phyloP scores from a whole-genome alignment of 306 rosid genomes.

The Corylus avellana region DNA sequence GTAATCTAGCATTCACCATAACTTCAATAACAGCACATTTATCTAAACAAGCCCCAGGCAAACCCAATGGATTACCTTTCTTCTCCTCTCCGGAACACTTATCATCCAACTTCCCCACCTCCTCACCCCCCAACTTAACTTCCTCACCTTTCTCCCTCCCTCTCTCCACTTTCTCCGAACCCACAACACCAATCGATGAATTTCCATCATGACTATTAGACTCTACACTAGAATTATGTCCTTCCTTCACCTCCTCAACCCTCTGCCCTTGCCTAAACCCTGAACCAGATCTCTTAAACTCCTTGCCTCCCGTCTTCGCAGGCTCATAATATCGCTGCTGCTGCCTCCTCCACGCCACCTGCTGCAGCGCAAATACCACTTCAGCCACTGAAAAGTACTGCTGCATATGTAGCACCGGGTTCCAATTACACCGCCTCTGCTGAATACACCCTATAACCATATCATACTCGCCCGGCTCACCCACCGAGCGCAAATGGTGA shows the following conservation, averaged over 20 bases:
- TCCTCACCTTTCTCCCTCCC: slow-evolving; percentile 45
- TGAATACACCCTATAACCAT: slow-evolving; percentile 61
- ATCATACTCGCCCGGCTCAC: slow-evolving; percentile 86
- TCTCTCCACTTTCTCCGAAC: slow-evolving; percentile 49
- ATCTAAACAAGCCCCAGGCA: neutral
- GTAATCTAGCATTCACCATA: neutral
- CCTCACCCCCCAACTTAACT: slow-evolving; percentile 44
- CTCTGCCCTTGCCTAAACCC: slow-evolving; percentile 68
- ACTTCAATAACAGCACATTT: neutral
- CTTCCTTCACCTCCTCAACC: slow-evolving; percentile 55
- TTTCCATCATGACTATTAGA: slow-evolving; percentile 50
- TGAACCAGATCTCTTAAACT: slow-evolving; percentile 53
- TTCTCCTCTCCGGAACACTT: slow-evolving; percentile 52
- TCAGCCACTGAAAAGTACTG: slow-evolving; percentile 87
- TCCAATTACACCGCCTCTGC: slow-evolving; percentile 88
- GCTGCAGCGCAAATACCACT: slow-evolving; percentile 69
- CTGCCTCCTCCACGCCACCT: slow-evolving; percentile 80
- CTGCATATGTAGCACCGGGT: slow-evolving; percentile 93
- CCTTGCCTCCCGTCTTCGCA: slow-evolving; percentile 55
- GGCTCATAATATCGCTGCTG: slow-evolving; percentile 73
- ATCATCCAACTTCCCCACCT: slow-evolving; percentile 49
- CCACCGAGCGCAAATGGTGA: slow-evolving; percentile 71
- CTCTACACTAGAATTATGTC: slow-evolving; percentile 51
- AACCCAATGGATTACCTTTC: slow-evolving; percentile 53
- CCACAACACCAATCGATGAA: slow-evolving; percentile 27